Evolutionary conservation across 495 filamentous ascomycete species (phyloP), one percentile per base, ranked within the genome.

Genomic region (Talaromyces liani): DNA sequence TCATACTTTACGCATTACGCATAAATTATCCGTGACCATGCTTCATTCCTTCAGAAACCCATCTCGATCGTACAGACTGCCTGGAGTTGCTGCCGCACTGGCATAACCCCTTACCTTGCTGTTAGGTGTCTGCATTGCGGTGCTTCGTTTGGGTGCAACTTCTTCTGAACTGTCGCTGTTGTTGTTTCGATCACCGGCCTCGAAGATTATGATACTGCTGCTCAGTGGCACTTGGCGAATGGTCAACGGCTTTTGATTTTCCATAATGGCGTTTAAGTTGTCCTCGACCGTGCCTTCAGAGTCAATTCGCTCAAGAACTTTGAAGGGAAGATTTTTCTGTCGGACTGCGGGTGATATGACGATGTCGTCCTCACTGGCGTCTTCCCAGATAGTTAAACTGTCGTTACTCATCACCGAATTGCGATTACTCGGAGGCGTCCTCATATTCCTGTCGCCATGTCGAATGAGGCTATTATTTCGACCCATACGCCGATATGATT

Each of bases 61-160:
- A 59, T 80, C 75, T 10, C 74, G 71, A 65, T 83, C 80, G 63
- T 83, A 83, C 58, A 81, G 60, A 66, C 80, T 81, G 16, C 67
- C 78, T 27, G 79, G 78, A 2, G 77, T 80, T 12, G 70, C 65
- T 45, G 68, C 66, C 4, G 16, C 72, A 70, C 63, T 61, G 31
- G 55, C 51, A 24, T 58, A 57, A 36, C 55, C 55, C 10, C 16
- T 33, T 12, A 7, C 34, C 25, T 57, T 63, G 14, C 22, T 41
- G 12, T 45, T 58, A n/a, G 62, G 62, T 2, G 55, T 63, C 24
- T 51, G 29, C 51, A 57, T 25, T 24, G 49, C 33, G 18, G 62
- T 18, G 14, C 12, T 22, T 12, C 24, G 16, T 29, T 63, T 63
- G 10, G 20, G 62, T 7, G 31, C 36, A 45, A 31, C 18, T 39